Percentiles rank a stretch among this genome's conserved stretches.
Evolutionary conservation across 2,329 filamentous ascomycete genomes (phyloP).

Genomic region (Pseudogymnoascus destructans): DNA sequence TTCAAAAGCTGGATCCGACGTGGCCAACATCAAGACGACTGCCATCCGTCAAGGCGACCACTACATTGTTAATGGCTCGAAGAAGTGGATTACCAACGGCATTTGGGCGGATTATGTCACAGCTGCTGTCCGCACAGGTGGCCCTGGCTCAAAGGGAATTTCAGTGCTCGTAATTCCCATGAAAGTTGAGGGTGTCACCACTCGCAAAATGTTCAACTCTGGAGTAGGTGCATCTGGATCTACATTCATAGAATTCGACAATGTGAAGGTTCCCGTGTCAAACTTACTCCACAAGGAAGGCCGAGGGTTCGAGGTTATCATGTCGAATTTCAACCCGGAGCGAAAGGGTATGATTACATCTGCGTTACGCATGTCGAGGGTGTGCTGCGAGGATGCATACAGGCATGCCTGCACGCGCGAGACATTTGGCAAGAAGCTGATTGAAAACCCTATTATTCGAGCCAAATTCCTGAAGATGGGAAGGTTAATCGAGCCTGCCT

Average conservation of each 20-base stretch:
- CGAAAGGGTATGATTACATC: conserved; percentile 43
- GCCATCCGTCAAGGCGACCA: conserved; percentile 37
- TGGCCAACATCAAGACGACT: conserved; percentile 49
- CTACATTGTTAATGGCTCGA: conserved; percentile 53
- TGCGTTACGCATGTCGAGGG: conserved; percentile 43
- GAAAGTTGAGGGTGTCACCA: conserved; percentile 35
- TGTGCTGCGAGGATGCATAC: conserved; percentile 40
- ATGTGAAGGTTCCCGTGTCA: conserved; percentile 39
- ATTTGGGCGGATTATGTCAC: conserved; percentile 49
- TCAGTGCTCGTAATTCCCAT: conserved; percentile 45
- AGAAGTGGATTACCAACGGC: conserved; percentile 56
- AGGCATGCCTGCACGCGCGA: conserved; percentile 38
- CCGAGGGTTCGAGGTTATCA: conserved; percentile 43
- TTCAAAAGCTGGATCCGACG: conserved; percentile 43
- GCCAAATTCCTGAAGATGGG: conserved; percentile 47
- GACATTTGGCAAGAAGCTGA: conserved; percentile 46
- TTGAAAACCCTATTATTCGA: conserved; percentile 45
- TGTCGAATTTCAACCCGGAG: conserved; percentile 48
- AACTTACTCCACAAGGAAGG: conserved; percentile 43
- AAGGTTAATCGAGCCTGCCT: conserved; percentile 45
- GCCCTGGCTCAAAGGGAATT: conserved; percentile 38
- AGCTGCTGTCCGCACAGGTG: conserved; percentile 47
- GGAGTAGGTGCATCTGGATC: conserved; percentile 51
- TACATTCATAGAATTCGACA: conserved; percentile 42
- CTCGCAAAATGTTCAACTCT: conserved; percentile 46